A percentile compares a stretch with the other conserved stretches of the same genome.
Evolutionary conservation across 1,139 yeast genomes (phyloP).

Genomic region (Candida pseudoviswanathii): DNA sequence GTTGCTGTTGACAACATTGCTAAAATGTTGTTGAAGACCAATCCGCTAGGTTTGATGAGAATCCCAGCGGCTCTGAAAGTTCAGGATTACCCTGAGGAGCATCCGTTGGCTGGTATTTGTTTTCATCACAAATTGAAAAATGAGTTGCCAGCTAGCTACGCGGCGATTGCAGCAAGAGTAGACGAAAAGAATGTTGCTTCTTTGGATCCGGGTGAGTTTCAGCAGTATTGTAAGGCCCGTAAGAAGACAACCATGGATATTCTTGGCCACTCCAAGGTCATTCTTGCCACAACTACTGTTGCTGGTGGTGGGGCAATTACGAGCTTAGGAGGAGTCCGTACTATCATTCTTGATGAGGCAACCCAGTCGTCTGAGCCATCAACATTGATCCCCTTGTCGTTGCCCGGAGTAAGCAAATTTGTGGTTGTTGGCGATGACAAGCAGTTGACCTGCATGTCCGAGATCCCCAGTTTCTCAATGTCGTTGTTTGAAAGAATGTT

Average conservation of each 20-base stretch:
- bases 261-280: slow-evolving; percentile 64
- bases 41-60: slow-evolving; percentile 55
- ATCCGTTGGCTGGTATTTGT: slow-evolving; percentile 60
- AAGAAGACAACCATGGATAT: background rate
- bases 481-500: slow-evolving; percentile 61
- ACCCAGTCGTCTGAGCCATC: slow-evolving; percentile 73
- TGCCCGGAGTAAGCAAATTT: slow-evolving; percentile 65
- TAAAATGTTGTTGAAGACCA: slow-evolving; percentile 55
- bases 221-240: too few relatives aligned
- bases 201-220: slow-evolving; percentile 4
- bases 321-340: slow-evolving; percentile 56
- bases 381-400: slow-evolving; percentile 66
- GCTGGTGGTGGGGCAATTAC: slow-evolving; percentile 60
- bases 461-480: slow-evolving; percentile 58
- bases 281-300: slow-evolving; percentile 68
- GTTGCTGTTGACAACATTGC: slow-evolving; percentile 78
- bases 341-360: slow-evolving; percentile 61
- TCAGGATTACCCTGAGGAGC: slow-evolving; percentile 54
- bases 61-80: slow-evolving; percentile 64
- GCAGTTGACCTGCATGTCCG: slow-evolving; percentile 64
- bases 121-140: slow-evolving; percentile 60
- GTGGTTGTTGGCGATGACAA: slow-evolving; percentile 74
- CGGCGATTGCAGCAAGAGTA: slow-evolving; percentile 37
- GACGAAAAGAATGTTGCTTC: slow-evolving; percentile 35
- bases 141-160: slow-evolving; percentile 36